Evolutionary conservation across 2,329 filamentous ascomycete genomes (phyloP).

Genomic region (Metarhizium album): DNA sequence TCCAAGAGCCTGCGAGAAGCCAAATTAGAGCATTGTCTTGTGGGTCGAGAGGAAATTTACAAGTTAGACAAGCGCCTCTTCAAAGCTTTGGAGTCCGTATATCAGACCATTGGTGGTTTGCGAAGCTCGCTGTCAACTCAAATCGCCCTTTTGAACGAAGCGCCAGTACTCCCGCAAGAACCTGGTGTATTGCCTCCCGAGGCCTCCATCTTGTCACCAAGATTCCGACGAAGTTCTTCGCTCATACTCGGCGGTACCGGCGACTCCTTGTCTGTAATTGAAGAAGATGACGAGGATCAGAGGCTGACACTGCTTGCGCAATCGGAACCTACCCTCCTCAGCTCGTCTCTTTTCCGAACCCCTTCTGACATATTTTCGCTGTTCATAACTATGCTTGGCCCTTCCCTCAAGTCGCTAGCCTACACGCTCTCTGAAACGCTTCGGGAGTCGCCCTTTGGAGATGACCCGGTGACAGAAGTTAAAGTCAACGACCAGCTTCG

Average conservation of each 20-base stretch:
- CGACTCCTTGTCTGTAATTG: constrained; percentile 49
- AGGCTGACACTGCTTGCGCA: constrained; percentile 12
- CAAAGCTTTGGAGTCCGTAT: constrained; percentile 72
- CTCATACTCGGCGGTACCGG: constrained; percentile 27
- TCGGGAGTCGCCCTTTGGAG: constrained; percentile 72
- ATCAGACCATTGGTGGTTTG: constrained; percentile 82
- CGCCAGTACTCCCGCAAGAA: constrained; percentile 14
- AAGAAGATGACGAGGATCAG: constrained; percentile 42
- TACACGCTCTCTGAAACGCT: constrained; percentile 84
- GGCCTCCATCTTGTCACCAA: constrained; percentile 14
- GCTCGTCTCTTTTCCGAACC: constrained; percentile 35
- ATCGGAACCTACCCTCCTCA: constrained; percentile 19
- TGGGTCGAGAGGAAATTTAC: constrained; percentile 72
- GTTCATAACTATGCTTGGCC: constrained; percentile 81
- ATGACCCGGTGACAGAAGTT: constrained; percentile 56
- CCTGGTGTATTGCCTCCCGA: constrained; percentile 7
- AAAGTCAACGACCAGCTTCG: constrained; percentile 70
- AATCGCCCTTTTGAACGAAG: constrained; percentile 69
- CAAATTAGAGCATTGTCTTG: constrained; percentile 77
- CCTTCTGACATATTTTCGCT: constrained; percentile 82
- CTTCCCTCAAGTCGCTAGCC: constrained; percentile 92
- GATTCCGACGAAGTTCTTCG: constrained; percentile 17
- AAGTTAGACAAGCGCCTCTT: constrained; percentile 68
- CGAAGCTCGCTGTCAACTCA: constrained; percentile 84
- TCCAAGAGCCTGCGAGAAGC: constrained; percentile 73